Base-by-base conservation (phyloP, 129 eudicot species). In the Pseudognaphalium luteoalbum region DNA sequence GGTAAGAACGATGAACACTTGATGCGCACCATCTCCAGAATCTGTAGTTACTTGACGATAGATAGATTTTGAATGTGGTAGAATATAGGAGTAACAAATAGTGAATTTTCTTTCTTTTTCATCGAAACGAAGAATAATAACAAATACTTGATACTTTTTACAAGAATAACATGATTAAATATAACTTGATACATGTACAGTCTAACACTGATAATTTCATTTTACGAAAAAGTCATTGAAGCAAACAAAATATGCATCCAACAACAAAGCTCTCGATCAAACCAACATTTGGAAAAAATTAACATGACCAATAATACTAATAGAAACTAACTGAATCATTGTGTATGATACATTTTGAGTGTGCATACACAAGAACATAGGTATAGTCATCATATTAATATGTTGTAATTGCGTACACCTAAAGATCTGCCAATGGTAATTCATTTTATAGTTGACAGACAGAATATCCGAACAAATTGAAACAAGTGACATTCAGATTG, bases 401-500 rank as follows among this genome's bases (percentile, higher is more conserved):
- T 72, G 35, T 58, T 33, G 19, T 11, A 57, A 57, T 34, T 57
- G 66, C 76, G 19, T 72, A 72, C 10, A 32, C 65, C 65, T 30
- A 54, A 54, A 52, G 20, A 56, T 34, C 25, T 57, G 33, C 22
- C 66, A 30, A 59, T 56, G 25, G 56, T 59, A 73, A 35, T 21
- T 68, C 60, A 60, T 77, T 70, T 70, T 47, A 70, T 61, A 78
- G 64, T 68, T 62, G 58, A 70, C 71, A 61, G 37, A 59, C 30
- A 7, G 42, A 78, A 34, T 57, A 69, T 69, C 22, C 20, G 72
- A 79, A 79, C 73, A 57, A 73, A 73, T 39, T 67, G 52, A 28
- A 69, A 59, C 52, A 71, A 61, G 63, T 74, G 60, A 42, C 37
- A 73, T 73, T 52, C 74, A 80, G 21, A 72, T 47, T 47, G 72